Evolutionary conservation across 805 yeast genomes (phyloP), one percentile per base, ranked within the genome.

Genomic region (Monosporozyma solicola): DNA sequence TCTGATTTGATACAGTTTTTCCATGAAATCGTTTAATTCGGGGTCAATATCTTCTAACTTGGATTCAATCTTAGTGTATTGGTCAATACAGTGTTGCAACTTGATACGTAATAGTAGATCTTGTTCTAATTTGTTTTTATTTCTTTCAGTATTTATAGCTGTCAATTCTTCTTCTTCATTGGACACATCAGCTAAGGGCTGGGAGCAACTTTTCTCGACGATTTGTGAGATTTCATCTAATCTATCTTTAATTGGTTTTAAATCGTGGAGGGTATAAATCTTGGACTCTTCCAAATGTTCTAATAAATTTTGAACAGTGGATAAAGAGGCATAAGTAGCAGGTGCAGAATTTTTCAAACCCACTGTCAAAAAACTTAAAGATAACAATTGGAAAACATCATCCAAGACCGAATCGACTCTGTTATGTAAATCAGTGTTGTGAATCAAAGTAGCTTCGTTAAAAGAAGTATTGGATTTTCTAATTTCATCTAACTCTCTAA

Each of bases 271-370:
- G 1, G 97, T 90, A 68, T 83, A 92, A 22, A 87, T 88, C 52
- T 82, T 83, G 49, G 87, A 80, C 65, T 87, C 96, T 58, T 81
- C 79, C 56, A 92, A 72, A 70, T 92, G 98, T 57, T 82, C 87
- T 59, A 94, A 74, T 54, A 94, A 72, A 59, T 94, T 82, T 69
- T 84, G 85, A 22, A 94, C 95, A 0, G 98, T 89, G 44, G 90
- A 77, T 44, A 92, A 72, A 3, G 95, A 87, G 5, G 96, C 92
- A 70, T 87, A 94, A 0, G 96, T 87, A 4, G 97, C 96, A 1
- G 98, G 96, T 1, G 97, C 96, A 37, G 89, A 79, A 60, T 89
- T 84, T 48, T 86, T 85, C 60, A 89, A 74, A 2, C 99, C 99
- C 54, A 95, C 94, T 2, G 98, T 88, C 63, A 92, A 80, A 68